phyloP scores from a whole-genome alignment of 805 yeast genomes.

The Metschnikowia hibisci region DNA sequence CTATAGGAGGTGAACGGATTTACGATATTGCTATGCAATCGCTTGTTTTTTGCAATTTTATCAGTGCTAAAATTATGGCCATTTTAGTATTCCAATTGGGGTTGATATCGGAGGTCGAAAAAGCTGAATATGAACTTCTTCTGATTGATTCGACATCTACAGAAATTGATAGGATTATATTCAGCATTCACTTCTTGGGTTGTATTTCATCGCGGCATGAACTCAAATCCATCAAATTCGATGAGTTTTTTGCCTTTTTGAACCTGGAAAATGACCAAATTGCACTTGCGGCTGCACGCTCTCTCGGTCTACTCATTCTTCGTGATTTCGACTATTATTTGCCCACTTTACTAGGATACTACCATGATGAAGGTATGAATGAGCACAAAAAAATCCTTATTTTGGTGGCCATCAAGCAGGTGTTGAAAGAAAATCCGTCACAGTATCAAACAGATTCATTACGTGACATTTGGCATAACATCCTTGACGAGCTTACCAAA shows the following conservation, averaged over 20 bases:
- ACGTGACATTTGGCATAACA: slow-evolving; percentile 12
- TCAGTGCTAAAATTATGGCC: slow-evolving; percentile 31
- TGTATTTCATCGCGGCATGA: slow-evolving; percentile 32
- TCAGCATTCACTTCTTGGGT: slow-evolving; percentile 46
- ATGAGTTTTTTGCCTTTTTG: slow-evolving; percentile 26
- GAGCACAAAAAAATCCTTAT: slow-evolving; percentile 13
- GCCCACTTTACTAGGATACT: slow-evolving; percentile 30
- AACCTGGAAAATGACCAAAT: slow-evolving; percentile 26
- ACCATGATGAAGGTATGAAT: slow-evolving; percentile 6
- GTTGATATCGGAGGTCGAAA: slow-evolving; percentile 22
- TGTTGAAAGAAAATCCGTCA: slow-evolving; percentile 16
- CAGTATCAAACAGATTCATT: slow-evolving; percentile 2
- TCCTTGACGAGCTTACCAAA: slow-evolving; percentile 7
- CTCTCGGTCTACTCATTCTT: slow-evolving; percentile 49
- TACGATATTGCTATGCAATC: slow-evolving; percentile 7
- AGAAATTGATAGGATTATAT: slow-evolving; percentile 20
- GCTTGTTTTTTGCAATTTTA: slow-evolving; percentile 19
- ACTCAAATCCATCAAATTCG: slow-evolving; percentile 23
- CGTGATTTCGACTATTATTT: slow-evolving; percentile 36
- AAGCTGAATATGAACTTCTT: slow-evolving; percentile 28
- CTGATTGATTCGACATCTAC: slow-evolving; percentile 21
- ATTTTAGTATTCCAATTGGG: slow-evolving; percentile 1
- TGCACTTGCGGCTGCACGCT: slow-evolving; percentile 46
- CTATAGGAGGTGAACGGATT: slow-evolving; percentile 5
- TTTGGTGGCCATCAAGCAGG: slow-evolving; percentile 22